Evolutionary conservation across 208 protist species (phyloP).

Genomic region (Leishmania martiniquensis): DNA sequence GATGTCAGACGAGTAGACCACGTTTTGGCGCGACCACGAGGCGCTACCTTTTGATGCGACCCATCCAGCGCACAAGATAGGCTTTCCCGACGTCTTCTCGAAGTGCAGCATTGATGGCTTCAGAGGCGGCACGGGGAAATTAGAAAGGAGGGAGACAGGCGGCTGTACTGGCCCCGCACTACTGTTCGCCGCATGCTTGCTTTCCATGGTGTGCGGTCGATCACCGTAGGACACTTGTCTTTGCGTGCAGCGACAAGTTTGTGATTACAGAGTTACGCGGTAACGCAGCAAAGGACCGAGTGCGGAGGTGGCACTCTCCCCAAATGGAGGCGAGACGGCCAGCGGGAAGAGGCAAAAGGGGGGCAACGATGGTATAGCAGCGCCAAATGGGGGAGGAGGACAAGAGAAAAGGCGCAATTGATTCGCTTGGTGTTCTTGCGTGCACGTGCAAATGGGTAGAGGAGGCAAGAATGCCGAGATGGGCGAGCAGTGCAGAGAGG

Average conservation of each 20-base stretch:
- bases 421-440: no score
- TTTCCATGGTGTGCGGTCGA: constrained; percentile 15
- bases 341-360: not conserved
- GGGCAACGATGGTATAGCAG: not conserved
- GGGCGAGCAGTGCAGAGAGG: no score
- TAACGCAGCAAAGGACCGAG: not conserved
- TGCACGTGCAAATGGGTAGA: no score
- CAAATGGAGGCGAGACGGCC: not conserved
- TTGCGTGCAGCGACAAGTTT: not conserved
- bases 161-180: constrained; percentile 2
- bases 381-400: not conserved
- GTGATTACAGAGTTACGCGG: not conserved
- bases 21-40: constrained; percentile 39
- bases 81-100: constrained; percentile 23
- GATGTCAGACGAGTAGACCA: constrained; percentile 41
- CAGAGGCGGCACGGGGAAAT: constrained; percentile 20
- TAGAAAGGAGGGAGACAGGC: constrained; percentile 24
- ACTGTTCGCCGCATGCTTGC: constrained; percentile 13
- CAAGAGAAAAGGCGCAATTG: no score
- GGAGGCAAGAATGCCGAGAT: no score
- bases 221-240: not conserved
- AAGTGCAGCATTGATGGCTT: constrained; percentile 35
- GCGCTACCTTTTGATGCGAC: constrained; percentile 10
- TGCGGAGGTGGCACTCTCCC: not conserved
- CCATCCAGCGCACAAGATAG: constrained; percentile 49